Evolutionary conservation across 1,139 yeast genomes (phyloP).

Genomic region (Lodderomyces parapsilosis): DNA sequence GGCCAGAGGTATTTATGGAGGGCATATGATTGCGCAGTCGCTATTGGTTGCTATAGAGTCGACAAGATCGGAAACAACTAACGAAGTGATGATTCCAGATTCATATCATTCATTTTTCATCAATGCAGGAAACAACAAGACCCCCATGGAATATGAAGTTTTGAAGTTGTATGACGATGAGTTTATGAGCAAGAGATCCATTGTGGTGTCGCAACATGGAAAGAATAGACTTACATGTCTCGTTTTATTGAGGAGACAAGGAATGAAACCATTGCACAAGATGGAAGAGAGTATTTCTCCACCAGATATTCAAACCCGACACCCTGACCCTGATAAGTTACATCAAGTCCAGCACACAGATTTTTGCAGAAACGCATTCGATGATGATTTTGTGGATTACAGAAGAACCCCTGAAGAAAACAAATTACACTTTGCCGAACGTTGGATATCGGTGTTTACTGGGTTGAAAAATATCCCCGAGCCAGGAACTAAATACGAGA

Average conservation of each 20-base stretch:
- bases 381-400: conserved; percentile 36
- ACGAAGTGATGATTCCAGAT: conserved; percentile 30
- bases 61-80: conserved; percentile 18
- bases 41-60: conserved; percentile 59
- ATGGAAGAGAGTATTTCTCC: conserved; percentile 18
- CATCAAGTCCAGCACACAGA: conserved; percentile 37
- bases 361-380: conserved; percentile 39
- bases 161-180: conserved; percentile 42
- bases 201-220: conserved; percentile 32
- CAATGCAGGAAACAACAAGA: conserved; percentile 46
- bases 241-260: conserved; percentile 25
- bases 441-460: conserved; percentile 45
- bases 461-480: conserved; percentile 27
- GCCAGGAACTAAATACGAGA: conserved; percentile 15
- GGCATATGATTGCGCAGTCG: conserved; percentile 73
- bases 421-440: conserved; percentile 28
- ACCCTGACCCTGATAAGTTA: conserved; percentile 30
- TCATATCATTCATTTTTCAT: conserved; percentile 44
- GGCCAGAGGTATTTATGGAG: conserved; percentile 79
- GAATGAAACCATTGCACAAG: conserved; percentile 12
- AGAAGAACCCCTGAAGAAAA: conserved; percentile 37
- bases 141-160: conserved; percentile 61
- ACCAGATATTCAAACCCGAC: conserved; percentile 22
- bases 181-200: conserved; percentile 24
- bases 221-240: conserved; percentile 28